phyloP scores from a whole-genome alignment of 805 yeast species.

The Candida sakaeoensis region DNA sequence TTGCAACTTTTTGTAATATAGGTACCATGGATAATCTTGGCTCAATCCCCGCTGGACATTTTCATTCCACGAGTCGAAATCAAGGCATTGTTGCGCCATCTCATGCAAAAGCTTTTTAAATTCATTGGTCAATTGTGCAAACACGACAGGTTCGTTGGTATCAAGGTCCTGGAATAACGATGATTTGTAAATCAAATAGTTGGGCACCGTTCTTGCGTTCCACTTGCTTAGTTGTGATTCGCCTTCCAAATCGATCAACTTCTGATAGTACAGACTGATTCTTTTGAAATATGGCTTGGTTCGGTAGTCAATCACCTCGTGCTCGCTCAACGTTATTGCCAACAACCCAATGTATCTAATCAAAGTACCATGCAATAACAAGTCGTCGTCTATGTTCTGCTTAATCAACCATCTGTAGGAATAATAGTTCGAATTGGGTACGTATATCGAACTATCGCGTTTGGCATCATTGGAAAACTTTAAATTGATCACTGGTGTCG shows the following conservation, averaged over 20 bases:
- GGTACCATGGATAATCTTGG: constrained; percentile 79
- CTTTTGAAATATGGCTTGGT: constrained; percentile 18
- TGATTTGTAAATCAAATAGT: constrained; percentile 17
- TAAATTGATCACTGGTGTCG: constrained; percentile 30
- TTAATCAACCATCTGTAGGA: constrained; percentile 28
- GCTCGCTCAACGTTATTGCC: constrained; percentile 34
- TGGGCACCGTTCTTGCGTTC: constrained; percentile 17
- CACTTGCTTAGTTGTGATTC: constrained; percentile 17
- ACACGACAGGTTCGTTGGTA: constrained; percentile 9
- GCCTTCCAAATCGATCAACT: constrained; percentile 14
- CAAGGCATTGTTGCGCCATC: constrained; percentile 22
- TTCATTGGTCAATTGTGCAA: constrained; percentile 13
- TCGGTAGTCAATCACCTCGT: constrained; percentile 32
- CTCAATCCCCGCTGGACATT: constrained; percentile 49
- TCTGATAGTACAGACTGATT: constrained; percentile 16
- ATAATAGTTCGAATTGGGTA: constrained; percentile 35
- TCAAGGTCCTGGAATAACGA: constrained; percentile 20
- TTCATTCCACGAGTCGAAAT: constrained; percentile 47
- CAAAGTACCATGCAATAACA: constrained; percentile 31
- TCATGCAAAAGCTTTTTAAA: constrained; percentile 13
- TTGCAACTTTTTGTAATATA: constrained; percentile 52
- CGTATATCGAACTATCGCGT: constrained; percentile 24
- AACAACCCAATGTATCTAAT: constrained; percentile 35
- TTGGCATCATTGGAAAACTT: constrained; percentile 28
- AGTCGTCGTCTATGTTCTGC: constrained; percentile 22